Percentiles rank a stretch among this genome's conserved stretches.
These are phyloP conservation scores for Plenodomus lindquistii DNA, from an alignment of 2,329 filamentous ascomycete genomes.

Conservation along the genomic window DNA sequence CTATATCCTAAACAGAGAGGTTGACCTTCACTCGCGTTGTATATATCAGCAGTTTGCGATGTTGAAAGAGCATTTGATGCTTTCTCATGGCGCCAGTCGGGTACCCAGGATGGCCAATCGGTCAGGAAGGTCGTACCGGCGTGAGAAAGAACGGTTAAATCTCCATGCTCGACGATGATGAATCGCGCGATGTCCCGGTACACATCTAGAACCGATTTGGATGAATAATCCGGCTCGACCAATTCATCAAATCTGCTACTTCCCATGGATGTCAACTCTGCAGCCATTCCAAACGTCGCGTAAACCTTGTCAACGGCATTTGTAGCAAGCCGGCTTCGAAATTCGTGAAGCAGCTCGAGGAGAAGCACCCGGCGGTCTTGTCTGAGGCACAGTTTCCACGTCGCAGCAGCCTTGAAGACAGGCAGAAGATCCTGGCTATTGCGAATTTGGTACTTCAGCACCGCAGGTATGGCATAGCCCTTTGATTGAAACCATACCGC, in stretches of 20 bases:
- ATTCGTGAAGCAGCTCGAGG: neutral
- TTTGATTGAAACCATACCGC: constrained; percentile 3
- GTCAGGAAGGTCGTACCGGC: neutral
- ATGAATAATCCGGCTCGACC: neutral
- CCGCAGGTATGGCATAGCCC: constrained; percentile 2
- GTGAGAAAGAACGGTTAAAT: neutral
- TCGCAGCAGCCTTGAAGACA: neutral
- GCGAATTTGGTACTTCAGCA: neutral
- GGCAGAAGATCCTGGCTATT: constrained; percentile 1
- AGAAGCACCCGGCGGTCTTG: neutral
- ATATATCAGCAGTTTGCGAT: neutral
- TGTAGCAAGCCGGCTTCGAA: neutral
- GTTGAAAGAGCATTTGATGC: neutral
- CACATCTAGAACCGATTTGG: neutral
- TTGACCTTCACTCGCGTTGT: neutral
- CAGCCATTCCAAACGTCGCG: constrained; percentile 1
- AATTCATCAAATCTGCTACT: neutral
- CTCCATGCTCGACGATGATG: constrained; percentile 1
- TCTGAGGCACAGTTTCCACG: neutral
- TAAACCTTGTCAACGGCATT: constrained; percentile 1
- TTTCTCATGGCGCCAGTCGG: neutral
- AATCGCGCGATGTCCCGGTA: constrained; percentile 1
- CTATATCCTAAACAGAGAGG: neutral
- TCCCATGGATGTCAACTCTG: neutral
- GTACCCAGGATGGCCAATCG: neutral